Conservation (phyloP, 306 rosid genomes). For the Herpetospermum pedunculosum region DNA sequence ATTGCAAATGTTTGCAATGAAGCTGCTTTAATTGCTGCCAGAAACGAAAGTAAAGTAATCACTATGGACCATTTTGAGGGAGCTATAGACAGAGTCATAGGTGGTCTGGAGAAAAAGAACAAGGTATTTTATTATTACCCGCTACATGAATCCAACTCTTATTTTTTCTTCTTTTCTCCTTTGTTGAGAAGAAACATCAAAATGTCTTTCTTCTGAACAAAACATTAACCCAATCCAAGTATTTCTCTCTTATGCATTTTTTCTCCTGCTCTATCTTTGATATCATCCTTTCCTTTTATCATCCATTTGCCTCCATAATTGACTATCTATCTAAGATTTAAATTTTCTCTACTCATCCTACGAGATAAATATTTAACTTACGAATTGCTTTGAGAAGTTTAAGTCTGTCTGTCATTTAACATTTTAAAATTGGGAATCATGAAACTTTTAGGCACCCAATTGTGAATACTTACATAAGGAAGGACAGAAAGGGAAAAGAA, state of each 20-base stretch:
- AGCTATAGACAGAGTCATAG: conserved; percentile 87
- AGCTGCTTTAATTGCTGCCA: conserved; percentile 94
- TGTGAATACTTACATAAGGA: too few relatives aligned
- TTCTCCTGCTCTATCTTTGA: not conserved
- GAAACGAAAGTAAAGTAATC: conserved; percentile 43
- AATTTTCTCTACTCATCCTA: not conserved
- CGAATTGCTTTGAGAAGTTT: not conserved
- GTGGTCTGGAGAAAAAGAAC: conserved; percentile 96
- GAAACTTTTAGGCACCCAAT: too few relatives aligned
- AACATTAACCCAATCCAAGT: not conserved
- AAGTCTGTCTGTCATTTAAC: not conserved
- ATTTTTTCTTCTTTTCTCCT: not conserved
- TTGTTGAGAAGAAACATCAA: not conserved
- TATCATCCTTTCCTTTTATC: not conserved
- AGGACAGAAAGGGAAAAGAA: too few relatives aligned
- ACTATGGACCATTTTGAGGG: conserved; percentile 74
- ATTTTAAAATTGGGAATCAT: not conserved
- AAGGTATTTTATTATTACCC: conserved; percentile 30
- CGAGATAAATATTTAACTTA: not conserved
- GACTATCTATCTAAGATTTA: not conserved
- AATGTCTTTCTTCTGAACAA: not conserved
- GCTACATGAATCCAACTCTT: not conserved
- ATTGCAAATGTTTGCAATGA: conserved; percentile 97
- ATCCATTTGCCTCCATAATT: not conserved
- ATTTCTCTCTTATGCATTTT: not conserved